Conservation (phyloP, 176 grass and related monocot genomes). For the Melocanna baccifera region DNA sequence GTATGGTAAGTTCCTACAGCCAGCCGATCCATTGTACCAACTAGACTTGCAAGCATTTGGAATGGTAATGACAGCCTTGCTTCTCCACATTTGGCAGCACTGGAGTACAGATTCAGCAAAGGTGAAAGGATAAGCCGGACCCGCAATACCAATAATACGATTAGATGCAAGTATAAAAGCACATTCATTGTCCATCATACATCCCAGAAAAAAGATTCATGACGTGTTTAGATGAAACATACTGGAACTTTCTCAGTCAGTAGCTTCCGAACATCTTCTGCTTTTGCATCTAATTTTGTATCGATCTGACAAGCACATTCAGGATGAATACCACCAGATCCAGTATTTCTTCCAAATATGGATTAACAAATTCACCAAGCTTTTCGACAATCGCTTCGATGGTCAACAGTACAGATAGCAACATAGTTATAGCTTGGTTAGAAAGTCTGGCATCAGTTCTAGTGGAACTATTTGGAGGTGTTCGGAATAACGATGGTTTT, state of each 20-base stretch:
- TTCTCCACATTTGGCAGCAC: constrained; percentile 71
- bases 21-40: constrained; percentile 68
- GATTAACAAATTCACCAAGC: too few species aligned
- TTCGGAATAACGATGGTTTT: too few species aligned
- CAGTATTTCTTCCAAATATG: too few species aligned
- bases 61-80: constrained; percentile 61
- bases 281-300: constrained; percentile 60
- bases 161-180: constrained; percentile 20
- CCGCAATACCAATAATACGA: constrained; percentile 46
- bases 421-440: too few species aligned
- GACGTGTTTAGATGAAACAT: constrained; percentile 38
- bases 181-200: constrained; percentile 4
- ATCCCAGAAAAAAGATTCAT: background rate
- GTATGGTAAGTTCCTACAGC: constrained; percentile 77
- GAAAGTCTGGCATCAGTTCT: too few species aligned
- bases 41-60: constrained; percentile 67
- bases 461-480: too few species aligned
- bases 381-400: too few species aligned
- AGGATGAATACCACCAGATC: too few species aligned
- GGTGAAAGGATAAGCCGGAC: constrained; percentile 73
- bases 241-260: constrained; percentile 85
- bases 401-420: too few species aligned
- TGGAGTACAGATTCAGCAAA: constrained; percentile 59
- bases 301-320: too few species aligned
- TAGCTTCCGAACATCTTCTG: constrained; percentile 57